Base-by-base conservation (phyloP, 2,329 filamentous ascomycete genomes). In the Aspergillus sp. region DNA sequence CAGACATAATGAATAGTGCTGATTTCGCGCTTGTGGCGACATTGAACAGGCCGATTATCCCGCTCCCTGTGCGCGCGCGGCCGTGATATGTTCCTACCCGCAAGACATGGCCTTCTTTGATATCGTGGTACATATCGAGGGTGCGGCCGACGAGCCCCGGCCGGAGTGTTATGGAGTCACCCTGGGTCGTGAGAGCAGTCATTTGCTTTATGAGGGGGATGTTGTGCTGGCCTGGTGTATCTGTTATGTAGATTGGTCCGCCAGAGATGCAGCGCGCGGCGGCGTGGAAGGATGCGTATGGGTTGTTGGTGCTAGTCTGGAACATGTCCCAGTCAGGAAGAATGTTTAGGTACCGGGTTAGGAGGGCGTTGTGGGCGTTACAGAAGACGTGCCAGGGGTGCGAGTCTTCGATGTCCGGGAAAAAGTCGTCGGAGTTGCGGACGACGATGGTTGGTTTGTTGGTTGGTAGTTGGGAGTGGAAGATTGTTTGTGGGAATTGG, bases 361-460 rank as follows among this genome's bases (percentile, higher is more conserved):
- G 79, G 0, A 98, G 80, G 32, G 85, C 82, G 71, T 96, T 97
- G 74, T 97, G 90, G 0, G 93, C 93, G 69, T 98, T 99, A 62
- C 89, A 86, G 80, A 96, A 99, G 36, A 98, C 83, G 72, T 99
- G 95, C 93, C 95, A 99, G 0, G 93, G 85, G 61, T 99, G 95
- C 6, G 89, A 91, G 0, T 85, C 83, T 0, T 88, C 84, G 4
- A 92, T 83, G 44, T 92, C 85, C 0, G 95, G 95, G 73, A 96
- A 97, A 80, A 93, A 99, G 74, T 98, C 78, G 53, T 88, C 93
- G 0, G 90, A 96, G 75, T 96, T 98, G 47, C 95, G 89, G 17
- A 92, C 83, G 0, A 93, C 79, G 22, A 96, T 81, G 0, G 85
- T 80, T 0, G 90, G 90, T 49, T 86, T 86, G 69, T 89, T 90